Conservation (phyloP, 1,284 basidiomycete species). For the Gomphus bonarii region DNA sequence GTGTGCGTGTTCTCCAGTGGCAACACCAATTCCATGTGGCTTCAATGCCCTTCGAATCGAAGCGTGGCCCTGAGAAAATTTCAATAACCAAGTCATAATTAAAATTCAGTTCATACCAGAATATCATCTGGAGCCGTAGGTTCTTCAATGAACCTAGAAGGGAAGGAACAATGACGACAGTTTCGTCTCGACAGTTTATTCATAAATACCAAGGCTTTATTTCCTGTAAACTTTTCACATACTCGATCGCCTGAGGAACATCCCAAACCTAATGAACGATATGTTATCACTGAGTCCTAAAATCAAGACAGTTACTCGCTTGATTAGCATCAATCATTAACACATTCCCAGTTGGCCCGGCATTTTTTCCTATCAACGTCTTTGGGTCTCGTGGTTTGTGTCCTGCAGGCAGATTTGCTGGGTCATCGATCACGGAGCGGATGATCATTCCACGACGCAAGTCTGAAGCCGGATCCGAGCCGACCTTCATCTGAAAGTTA, state of each 20-base stretch:
- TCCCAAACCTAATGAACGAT: conserved; percentile 64
- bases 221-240: conserved; percentile 70
- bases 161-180: not conserved
- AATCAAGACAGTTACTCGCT: conserved; percentile 8
- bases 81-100: conserved; percentile 8
- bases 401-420: conserved; percentile 53
- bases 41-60: conserved; percentile 72
- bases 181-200: conserved; percentile 21
- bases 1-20: conserved; percentile 93
- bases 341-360: conserved; percentile 86
- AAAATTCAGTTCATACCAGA: conserved; percentile 24
- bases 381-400: conserved; percentile 50
- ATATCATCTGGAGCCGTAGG: conserved; percentile 91
- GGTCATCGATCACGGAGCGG: conserved; percentile 90
- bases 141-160: conserved; percentile 83
- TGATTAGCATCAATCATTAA: conserved; percentile 98
- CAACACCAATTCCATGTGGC: conserved; percentile 82
- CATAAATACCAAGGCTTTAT: conserved; percentile 72
- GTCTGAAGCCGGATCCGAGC: conserved; percentile 74
- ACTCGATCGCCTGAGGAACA: conserved; percentile 86
- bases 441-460: conserved; percentile 81
- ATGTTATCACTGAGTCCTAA: not conserved
- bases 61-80: conserved; percentile 54
- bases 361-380: conserved; percentile 77
- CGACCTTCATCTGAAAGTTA: conserved; percentile 75